Percentiles rank a stretch among this genome's conserved stretches.
These are phyloP conservation scores for Luvunga scandens DNA, from an alignment of 345 rosid genomes.

Conservation along the genomic window DNA sequence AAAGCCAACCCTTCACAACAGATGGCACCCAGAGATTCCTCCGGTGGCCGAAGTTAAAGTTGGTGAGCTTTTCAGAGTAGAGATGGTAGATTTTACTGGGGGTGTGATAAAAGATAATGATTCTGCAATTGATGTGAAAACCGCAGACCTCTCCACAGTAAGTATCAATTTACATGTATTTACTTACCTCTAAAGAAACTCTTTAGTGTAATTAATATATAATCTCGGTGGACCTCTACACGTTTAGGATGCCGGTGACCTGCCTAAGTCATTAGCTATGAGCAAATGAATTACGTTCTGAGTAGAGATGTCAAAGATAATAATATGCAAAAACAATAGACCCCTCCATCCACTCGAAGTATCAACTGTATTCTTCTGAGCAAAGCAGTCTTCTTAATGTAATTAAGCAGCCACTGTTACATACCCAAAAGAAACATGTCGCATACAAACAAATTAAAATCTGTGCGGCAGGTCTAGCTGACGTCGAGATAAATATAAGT, in stretches of 20 bases:
- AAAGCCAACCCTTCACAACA: conserved; percentile 58
- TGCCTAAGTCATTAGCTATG: too few species aligned
- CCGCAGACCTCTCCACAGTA: conserved; percentile 50
- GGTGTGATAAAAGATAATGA: conserved; percentile 60
- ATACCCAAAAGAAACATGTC: background rate
- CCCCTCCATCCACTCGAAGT: conserved; percentile 9
- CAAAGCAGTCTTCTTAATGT: background rate
- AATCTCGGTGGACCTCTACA: too few species aligned
- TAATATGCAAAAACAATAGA: conserved; percentile 45
- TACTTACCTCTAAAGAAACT: background rate
- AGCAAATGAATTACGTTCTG: conserved; percentile 24
- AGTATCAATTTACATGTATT: conserved; percentile 22
- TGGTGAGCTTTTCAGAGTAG: conserved; percentile 59
- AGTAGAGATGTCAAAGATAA: conserved; percentile 70
- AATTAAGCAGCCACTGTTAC: background rate
- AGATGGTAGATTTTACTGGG: conserved; percentile 71
- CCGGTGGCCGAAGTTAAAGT: conserved; percentile 42
- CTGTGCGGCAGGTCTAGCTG: background rate
- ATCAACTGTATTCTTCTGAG: background rate
- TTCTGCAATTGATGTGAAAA: conserved; percentile 54
- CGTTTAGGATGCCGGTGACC: too few species aligned
- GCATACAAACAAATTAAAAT: background rate
- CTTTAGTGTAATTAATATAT: background rate
- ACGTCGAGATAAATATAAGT: background rate
- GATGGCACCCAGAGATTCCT: conserved; percentile 78